Evolutionary conservation across 441 rosid species (phyloP).

Genomic region (Populus tomentosa): DNA sequence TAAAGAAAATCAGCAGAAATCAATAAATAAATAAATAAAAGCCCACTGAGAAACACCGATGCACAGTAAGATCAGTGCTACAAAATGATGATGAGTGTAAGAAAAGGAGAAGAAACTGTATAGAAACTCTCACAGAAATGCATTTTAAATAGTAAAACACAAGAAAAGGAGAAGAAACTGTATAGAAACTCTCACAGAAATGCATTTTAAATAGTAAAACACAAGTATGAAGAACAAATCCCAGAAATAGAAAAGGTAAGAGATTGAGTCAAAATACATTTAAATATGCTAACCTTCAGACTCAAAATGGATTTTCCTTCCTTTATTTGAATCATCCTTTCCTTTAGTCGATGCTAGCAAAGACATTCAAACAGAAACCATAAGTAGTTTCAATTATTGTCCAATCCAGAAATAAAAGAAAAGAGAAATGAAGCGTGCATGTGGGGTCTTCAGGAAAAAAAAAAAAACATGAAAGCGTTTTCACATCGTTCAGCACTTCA

Average conservation of each 20-base stretch:
- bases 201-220: not conserved
- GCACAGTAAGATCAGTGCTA: not conserved
- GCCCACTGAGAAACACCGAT: not conserved
- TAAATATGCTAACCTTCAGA: not conserved
- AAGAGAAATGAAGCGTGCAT: too few relatives aligned
- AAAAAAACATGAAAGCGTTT: not conserved
- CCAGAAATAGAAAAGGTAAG: not conserved
- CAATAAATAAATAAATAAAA: not conserved
- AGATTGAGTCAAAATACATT: not conserved
- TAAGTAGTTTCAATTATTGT: not conserved
- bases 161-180: not conserved
- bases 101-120: not conserved
- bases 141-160: too few relatives aligned
- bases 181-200: not conserved
- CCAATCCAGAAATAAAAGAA: not conserved
- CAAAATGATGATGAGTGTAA: not conserved
- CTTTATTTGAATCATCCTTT: not conserved
- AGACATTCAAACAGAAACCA: slow-evolving; percentile 9
- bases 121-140: not conserved
- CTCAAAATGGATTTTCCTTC: not conserved
- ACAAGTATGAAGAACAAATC: not conserved
- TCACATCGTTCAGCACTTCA: not conserved
- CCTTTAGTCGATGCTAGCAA: slow-evolving; percentile 12
- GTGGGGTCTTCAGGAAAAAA: too few relatives aligned
- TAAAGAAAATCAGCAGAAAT: not conserved